Percentiles rank a stretch among this genome's conserved stretches.
phyloP scores from a whole-genome alignment of 2,329 filamentous ascomycete genomes.

The Diaporthe citrichinensis region DNA sequence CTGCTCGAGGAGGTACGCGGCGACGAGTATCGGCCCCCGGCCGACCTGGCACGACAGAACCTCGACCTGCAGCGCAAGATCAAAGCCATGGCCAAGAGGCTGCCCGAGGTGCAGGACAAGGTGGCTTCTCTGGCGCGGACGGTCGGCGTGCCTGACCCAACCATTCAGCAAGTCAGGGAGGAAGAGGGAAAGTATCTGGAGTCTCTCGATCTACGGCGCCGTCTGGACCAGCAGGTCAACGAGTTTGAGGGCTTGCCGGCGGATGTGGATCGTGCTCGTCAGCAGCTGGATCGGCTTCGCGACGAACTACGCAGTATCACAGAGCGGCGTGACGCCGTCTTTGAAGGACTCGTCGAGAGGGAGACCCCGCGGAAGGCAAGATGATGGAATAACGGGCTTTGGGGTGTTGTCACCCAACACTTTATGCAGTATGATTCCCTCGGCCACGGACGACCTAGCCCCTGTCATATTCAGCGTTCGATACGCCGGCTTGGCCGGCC shows the following conservation, averaged over 20 bases:
- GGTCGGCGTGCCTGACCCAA: slow-evolving; percentile 56
- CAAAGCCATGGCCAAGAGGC: slow-evolving; percentile 75
- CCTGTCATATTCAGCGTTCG: not conserved
- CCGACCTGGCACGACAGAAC: slow-evolving; percentile 77
- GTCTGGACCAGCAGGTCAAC: slow-evolving; percentile 73
- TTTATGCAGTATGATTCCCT: not conserved
- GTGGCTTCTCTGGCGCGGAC: slow-evolving; percentile 58
- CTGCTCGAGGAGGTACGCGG: slow-evolving; percentile 60
- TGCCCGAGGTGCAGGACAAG: slow-evolving; percentile 76
- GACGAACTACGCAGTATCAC: slow-evolving; percentile 73
- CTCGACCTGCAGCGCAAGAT: slow-evolving; percentile 79
- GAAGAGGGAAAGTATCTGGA: slow-evolving; percentile 72
- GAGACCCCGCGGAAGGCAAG: slow-evolving; percentile 66
- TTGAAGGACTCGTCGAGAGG: slow-evolving; percentile 78
- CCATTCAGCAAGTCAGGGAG: slow-evolving; percentile 69
- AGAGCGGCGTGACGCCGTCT: slow-evolving; percentile 77
- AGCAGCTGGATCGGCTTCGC: slow-evolving; percentile 78
- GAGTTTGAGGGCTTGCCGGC: slow-evolving; percentile 81
- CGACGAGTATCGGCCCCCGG: slow-evolving; percentile 66
- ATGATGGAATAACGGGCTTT: slow-evolving; percentile 44
- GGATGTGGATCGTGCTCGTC: slow-evolving; percentile 76
- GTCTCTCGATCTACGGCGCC: slow-evolving; percentile 70
- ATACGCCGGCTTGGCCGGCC: not conserved
- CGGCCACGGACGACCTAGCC: not conserved
- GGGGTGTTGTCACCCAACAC: not conserved